These are phyloP conservation scores for Crithidia expoeki DNA, from an alignment of 208 protist genomes.

Conservation along the genomic window DNA sequence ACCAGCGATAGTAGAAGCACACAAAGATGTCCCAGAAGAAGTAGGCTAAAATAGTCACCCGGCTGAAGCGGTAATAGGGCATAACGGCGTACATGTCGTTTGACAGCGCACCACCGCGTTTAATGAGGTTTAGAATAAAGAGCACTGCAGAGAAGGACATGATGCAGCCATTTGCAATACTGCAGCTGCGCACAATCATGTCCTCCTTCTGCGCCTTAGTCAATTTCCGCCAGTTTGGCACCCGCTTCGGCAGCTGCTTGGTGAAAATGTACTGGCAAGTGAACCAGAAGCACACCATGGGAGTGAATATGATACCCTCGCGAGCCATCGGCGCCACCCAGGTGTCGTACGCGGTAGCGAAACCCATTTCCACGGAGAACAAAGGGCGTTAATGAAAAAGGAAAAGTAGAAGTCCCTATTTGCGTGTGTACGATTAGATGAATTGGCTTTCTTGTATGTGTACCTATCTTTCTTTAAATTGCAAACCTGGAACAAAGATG, in stretches of 20 bases:
- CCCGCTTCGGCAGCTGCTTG: conserved; percentile 34
- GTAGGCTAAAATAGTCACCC: conserved; percentile 71
- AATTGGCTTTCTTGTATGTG: neutral
- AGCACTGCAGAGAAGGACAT: conserved; percentile 67
- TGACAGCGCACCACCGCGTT: conserved; percentile 33
- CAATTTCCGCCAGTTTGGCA: conserved; percentile 48
- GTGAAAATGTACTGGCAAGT: conserved; percentile 40
- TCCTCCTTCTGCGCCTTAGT: conserved; percentile 45
- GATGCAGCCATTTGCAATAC: conserved; percentile 68
- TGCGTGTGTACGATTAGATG: neutral
- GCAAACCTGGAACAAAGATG: too few relatives aligned
- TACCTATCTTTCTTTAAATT: neutral
- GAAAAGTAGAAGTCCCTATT: neutral
- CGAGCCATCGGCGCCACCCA: conserved; percentile 68
- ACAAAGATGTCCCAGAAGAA: conserved; percentile 85
- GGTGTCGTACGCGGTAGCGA: conserved; percentile 58
- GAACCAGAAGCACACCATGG: conserved; percentile 70
- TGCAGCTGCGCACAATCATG: conserved; percentile 68
- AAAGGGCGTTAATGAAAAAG: conserved; percentile 11
- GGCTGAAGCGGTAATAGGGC: conserved; percentile 68
- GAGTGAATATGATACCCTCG: conserved; percentile 55
- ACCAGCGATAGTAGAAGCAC: conserved; percentile 79
- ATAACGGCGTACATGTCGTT: conserved; percentile 58
- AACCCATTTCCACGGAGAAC: conserved; percentile 38
- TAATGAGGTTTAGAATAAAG: conserved; percentile 54